These are phyloP conservation scores for Aspergillus tubingensis DNA, from an alignment of 2,329 filamentous ascomycete genomes.

Conservation along the genomic window DNA sequence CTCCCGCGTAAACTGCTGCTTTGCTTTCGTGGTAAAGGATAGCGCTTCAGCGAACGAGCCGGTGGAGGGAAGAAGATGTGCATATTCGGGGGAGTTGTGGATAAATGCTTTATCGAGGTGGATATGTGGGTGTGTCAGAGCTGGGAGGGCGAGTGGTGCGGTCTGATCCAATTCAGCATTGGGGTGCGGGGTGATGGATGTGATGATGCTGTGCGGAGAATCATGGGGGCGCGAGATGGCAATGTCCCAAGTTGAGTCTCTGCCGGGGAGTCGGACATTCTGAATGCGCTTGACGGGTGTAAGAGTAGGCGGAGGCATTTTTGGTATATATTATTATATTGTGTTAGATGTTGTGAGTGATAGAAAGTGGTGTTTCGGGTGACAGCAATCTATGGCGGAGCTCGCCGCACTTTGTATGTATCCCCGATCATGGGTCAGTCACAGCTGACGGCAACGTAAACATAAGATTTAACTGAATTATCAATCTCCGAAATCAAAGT, in stretches of 20 bases:
- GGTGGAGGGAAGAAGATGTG: slow-evolving; percentile 58
- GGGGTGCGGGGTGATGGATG: slow-evolving; percentile 26
- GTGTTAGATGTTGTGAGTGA: neutral
- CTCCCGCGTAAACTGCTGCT: slow-evolving; percentile 60
- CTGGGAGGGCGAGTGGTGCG: slow-evolving; percentile 48
- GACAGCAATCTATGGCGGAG: neutral
- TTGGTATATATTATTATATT: neutral
- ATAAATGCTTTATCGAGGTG: slow-evolving; percentile 62
- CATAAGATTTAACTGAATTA: no score
- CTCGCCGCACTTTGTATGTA: no score
- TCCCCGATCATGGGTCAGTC: no score
- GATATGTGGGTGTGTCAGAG: slow-evolving; percentile 71
- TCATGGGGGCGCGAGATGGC: slow-evolving; percentile 2
- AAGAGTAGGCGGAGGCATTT: slow-evolving; percentile 16
- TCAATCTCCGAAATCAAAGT: no score
- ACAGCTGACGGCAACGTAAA: no score
- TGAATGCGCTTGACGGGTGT: slow-evolving; percentile 22
- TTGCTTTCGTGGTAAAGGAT: slow-evolving; percentile 59
- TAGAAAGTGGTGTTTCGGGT: neutral
- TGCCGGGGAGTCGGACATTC: slow-evolving; percentile 31
- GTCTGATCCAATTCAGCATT: slow-evolving; percentile 11
- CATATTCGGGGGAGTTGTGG: slow-evolving; percentile 48
- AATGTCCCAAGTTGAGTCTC: slow-evolving; percentile 38
- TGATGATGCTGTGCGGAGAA: slow-evolving; percentile 24
- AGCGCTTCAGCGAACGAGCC: slow-evolving; percentile 70